phyloP scores from a whole-genome alignment of 495 filamentous ascomycete genomes.

The Aspergillus nidulans region DNA sequence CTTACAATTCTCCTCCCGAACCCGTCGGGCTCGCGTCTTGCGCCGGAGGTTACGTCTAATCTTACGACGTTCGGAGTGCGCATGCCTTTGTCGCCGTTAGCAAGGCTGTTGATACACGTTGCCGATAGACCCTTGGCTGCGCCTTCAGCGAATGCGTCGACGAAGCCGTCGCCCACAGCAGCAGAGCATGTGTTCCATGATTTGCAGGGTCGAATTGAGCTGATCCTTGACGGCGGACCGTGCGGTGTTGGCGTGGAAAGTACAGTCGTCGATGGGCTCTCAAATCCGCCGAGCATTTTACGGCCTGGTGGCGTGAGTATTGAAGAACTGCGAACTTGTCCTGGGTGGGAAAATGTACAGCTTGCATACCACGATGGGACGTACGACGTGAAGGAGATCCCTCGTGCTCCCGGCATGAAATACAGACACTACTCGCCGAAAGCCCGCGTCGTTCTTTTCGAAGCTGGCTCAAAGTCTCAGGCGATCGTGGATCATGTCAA shows the following conservation, averaged over 20 bases:
- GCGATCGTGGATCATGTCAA: conserved; percentile 30
- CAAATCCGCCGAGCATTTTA: conserved; percentile 71
- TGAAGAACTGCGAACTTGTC: conserved; percentile 66
- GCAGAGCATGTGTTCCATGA: conserved; percentile 87
- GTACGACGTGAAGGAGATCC: conserved; percentile 44
- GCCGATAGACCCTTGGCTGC: conserved; percentile 80
- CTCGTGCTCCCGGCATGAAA: conserved; percentile 95
- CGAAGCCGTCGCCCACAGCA: conserved; percentile 83
- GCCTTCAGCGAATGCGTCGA: conserved; percentile 90
- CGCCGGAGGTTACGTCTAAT: conserved; percentile 81
- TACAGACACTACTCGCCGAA: conserved; percentile 96
- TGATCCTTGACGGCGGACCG: conserved; percentile 85
- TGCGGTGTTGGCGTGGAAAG: conserved; percentile 91
- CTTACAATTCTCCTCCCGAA: conserved; percentile 87
- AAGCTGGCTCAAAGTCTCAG: conserved; percentile 41
- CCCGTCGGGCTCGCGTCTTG: conserved; percentile 62
- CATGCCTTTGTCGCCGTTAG: conserved; percentile 81
- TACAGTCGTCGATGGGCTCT: conserved; percentile 91
- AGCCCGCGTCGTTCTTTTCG: conserved; percentile 80
- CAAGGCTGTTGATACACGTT: conserved; percentile 75
- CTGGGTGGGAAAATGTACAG: conserved; percentile 74
- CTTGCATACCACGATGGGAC: conserved; percentile 69
- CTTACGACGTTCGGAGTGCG: conserved; percentile 82
- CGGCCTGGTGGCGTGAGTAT: conserved; percentile 89
- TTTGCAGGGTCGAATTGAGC: conserved; percentile 73